These are phyloP conservation scores for Trifolium subterraneum DNA, from an alignment of 306 rosid genomes.

Conservation along the genomic window DNA sequence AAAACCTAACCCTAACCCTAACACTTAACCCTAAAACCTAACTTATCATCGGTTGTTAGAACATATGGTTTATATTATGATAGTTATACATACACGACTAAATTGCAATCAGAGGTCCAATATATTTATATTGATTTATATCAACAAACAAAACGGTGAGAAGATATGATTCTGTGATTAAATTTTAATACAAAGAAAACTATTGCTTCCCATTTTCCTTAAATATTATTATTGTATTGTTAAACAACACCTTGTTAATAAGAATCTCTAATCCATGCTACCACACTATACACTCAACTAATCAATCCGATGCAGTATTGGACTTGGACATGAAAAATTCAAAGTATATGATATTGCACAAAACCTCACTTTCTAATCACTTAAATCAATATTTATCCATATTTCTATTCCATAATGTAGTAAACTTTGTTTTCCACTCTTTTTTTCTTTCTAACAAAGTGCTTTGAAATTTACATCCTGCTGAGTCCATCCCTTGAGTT, in stretches of 20 bases:
- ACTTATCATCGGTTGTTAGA: too few relatives aligned
- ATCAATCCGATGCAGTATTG: constrained; percentile 40
- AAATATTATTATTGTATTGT: constrained; percentile 6
- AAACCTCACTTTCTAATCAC: constrained; percentile 35
- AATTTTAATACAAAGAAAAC: constrained; percentile 21
- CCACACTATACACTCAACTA: constrained; percentile 44
- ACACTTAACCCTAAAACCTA: too few relatives aligned
- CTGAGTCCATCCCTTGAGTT: constrained; percentile 50
- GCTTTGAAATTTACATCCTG: constrained; percentile 53
- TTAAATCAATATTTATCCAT: constrained; percentile 14
- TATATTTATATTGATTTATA: not conserved
- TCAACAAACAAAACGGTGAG: not conserved
- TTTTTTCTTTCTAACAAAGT: constrained; percentile 53
- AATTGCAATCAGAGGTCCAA: not conserved
- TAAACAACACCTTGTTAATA: constrained; percentile 25
- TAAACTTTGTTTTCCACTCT: constrained; percentile 42
- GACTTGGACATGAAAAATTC: constrained; percentile 24
- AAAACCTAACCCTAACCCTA: too few relatives aligned
- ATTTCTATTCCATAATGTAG: constrained; percentile 21
- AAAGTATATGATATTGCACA: constrained; percentile 39
- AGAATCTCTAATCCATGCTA: constrained; percentile 32
- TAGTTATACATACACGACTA: not conserved
- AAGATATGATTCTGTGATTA: not conserved
- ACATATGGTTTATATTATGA: too few relatives aligned
- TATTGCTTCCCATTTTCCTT: constrained; percentile 13